Percentiles rank a stretch among this genome's conserved stretches.
Conservation (phyloP, 2,329 filamentous ascomycete species). For the Cercospora janseana region DNA sequence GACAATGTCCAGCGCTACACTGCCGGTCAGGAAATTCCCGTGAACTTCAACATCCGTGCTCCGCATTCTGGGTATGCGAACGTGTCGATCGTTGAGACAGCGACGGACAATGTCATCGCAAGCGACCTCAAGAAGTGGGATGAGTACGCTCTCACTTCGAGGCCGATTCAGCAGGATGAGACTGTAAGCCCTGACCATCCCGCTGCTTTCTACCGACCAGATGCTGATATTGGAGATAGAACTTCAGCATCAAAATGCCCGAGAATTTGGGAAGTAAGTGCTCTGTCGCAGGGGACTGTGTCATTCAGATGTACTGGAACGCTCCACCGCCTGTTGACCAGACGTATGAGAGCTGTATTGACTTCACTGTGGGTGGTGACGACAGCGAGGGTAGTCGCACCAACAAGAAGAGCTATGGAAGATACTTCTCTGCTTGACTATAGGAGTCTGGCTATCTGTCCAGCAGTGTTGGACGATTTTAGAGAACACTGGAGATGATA, state of each 20-base stretch:
- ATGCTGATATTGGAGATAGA: conserved; percentile 27
- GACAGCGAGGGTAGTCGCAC: neutral
- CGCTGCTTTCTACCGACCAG: neutral
- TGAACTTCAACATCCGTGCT: conserved; percentile 50
- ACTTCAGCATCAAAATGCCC: conserved; percentile 57
- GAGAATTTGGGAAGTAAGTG: conserved; percentile 48
- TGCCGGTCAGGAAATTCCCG: conserved; percentile 48
- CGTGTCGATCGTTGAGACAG: conserved; percentile 57
- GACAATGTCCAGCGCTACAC: conserved; percentile 54
- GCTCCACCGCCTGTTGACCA: conserved; percentile 51
- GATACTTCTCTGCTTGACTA: too few relatives aligned
- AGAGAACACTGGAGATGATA: too few relatives aligned
- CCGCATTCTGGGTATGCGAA: conserved; percentile 58
- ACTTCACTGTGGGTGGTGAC: conserved; percentile 49
- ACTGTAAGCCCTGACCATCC: neutral
- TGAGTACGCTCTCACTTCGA: conserved; percentile 53
- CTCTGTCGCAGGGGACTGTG: conserved; percentile 51
- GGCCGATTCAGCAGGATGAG: conserved; percentile 46
- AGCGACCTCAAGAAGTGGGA: conserved; percentile 55
- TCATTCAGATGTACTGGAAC: conserved; percentile 64
- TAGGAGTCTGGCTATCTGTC: too few relatives aligned
- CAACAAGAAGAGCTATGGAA: too few relatives aligned
- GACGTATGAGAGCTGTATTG: conserved; percentile 63
- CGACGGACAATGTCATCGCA: conserved; percentile 53
- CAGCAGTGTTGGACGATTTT: too few relatives aligned